Evolutionary conservation across 768 basidiomycete genomes (phyloP).

Genomic region (Boletus rubescentipes): DNA sequence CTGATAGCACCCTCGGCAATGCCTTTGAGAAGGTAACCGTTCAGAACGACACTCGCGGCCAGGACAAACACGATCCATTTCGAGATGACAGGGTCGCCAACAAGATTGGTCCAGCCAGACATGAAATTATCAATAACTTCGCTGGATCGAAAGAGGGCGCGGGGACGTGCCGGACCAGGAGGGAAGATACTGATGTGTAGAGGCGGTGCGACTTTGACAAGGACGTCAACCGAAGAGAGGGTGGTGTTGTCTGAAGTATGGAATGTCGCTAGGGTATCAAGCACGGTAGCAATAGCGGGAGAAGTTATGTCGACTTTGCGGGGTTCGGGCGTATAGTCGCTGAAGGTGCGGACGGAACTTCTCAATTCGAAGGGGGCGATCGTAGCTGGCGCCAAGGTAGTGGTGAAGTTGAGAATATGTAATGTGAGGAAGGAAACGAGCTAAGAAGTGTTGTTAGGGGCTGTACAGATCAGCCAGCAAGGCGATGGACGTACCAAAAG

Average conservation of each 20-base stretch:
- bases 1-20: conserved; percentile 58
- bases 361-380: conserved; percentile 43
- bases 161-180: conserved; percentile 30
- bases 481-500: conserved; percentile 58
- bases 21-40: conserved; percentile 90
- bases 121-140: conserved; percentile 82
- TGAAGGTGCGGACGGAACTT: conserved; percentile 10
- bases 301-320: conserved; percentile 72
- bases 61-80: conserved; percentile 95
- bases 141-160: conserved; percentile 36
- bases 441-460: conserved; percentile 31
- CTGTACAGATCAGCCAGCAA: background rate
- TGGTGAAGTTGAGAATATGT: conserved; percentile 90
- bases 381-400: conserved; percentile 77
- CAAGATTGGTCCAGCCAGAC: conserved; percentile 85
- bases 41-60: conserved; percentile 82
- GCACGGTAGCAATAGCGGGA: conserved; percentile 54
- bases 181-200: conserved; percentile 52
- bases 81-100: conserved; percentile 89
- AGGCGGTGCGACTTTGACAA: conserved; percentile 64
- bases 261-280: conserved; percentile 53
- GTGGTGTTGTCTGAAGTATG: conserved; percentile 15
- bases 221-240: conserved; percentile 38
- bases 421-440: conserved; percentile 89
- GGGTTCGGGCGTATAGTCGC: conserved; percentile 22